phyloP scores from a whole-genome alignment of 1,284 basidiomycete genomes.

The Wallemia hederae region DNA sequence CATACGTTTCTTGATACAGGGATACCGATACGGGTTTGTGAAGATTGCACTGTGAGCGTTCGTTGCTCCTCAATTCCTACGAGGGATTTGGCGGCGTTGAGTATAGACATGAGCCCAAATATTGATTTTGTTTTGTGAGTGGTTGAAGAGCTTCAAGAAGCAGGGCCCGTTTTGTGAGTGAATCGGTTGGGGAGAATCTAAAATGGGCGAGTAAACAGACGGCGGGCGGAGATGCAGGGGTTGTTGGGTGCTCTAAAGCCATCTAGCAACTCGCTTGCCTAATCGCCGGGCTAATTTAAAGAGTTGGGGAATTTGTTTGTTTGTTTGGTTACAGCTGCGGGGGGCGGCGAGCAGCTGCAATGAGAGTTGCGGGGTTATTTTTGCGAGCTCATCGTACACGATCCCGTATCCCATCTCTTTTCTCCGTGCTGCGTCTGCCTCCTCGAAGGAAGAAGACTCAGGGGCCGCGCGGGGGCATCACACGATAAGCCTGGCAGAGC shows the following conservation, averaged over 20 bases:
- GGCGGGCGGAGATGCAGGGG: not conserved
- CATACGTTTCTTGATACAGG: conserved; percentile 55
- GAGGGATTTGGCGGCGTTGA: not conserved
- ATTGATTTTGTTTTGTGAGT: not conserved
- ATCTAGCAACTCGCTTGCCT: not conserved
- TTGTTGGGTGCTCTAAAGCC: not conserved
- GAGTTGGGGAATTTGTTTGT: not conserved
- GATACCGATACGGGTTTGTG: conserved; percentile 28
- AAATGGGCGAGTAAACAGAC: not conserved
- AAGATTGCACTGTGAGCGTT: conserved; percentile 18
- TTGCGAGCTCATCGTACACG: too few species aligned
- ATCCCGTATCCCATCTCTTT: too few species aligned
- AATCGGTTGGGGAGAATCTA: not conserved
- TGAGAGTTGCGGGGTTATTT: too few species aligned
- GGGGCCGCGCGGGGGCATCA: too few species aligned
- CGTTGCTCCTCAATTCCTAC: conserved; percentile 9
- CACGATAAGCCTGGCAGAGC: too few species aligned
- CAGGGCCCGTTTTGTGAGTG: not conserved
- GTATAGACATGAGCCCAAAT: not conserved
- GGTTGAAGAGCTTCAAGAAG: not conserved
- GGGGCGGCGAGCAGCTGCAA: too few species aligned
- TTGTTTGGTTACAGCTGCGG: too few species aligned
- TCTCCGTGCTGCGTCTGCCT: too few species aligned
- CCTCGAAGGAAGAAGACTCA: too few species aligned
- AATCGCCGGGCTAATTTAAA: not conserved